Evolutionary conservation across 2,329 filamentous ascomycete species (phyloP), one percentile per base, ranked within the genome.

Genomic region (Dactylellina cionopaga): DNA sequence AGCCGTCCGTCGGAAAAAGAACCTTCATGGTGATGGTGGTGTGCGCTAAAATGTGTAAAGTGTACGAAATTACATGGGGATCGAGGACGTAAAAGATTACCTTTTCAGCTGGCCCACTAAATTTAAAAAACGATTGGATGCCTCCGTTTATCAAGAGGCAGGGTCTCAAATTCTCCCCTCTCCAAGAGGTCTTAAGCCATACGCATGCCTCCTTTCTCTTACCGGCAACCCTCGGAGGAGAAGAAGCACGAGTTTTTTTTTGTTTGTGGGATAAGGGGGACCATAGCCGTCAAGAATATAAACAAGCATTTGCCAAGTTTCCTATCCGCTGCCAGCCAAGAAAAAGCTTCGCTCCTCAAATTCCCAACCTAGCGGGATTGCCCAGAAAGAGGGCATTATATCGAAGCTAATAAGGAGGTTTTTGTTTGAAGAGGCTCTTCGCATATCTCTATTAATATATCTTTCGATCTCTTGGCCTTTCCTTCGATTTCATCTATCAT

Each of bases 221-320:
- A 11, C 66, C 51, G 66, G 56, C 43, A 35, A 39, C 15, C 39
- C 13, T 56, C 58, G 58, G 66, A 54, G 35, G 24, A n/a, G n/a
- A 22, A 15, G n/a, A 29, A 46, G 39, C 52, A 58, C 52, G 25
- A 58, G 37, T 52, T 37, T 43, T 66, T n/a, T n/a, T n/a, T n/a
- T n/a, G n/a, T n/a, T n/a, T n/a, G n/a, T 56, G 43, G 51, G 43
- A 49, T 55, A 66, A 66, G 51, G 62, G 62, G 62, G n/a, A n/a
- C 62, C 51, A 58, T 49, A 66, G 41, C 62, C 62, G 51, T 47
- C 62, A 56, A 58, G n/a, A 59, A 68, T 68, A 65, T 59, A 72
- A 72, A 72, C 68, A 72, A 72, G 68, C 68, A 64, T 72, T 72
- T 72, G 68, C 68, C 68, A 72, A 72, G 68, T 72, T 72, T 59